Percentiles rank a stretch among this genome's conserved stretches.
Evolutionary conservation across 2,329 filamentous ascomycete genomes (phyloP).

Genomic region (Coniosporium tulheliwenetii): DNA sequence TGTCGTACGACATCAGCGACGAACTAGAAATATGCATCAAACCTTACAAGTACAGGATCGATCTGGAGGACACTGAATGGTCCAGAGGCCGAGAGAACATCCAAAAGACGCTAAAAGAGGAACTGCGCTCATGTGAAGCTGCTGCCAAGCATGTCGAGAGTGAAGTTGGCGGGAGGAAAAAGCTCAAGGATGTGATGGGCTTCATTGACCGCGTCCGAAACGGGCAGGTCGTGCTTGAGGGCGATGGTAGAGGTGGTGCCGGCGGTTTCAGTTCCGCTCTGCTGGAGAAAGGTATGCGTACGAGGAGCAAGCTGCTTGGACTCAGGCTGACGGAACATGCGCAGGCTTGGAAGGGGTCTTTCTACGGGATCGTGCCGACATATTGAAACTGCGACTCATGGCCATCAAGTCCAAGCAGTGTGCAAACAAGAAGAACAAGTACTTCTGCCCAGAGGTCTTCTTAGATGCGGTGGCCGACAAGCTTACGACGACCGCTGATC

Average conservation of each 20-base stretch:
- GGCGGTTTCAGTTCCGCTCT: slow-evolving; percentile 86
- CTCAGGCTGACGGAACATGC: not conserved
- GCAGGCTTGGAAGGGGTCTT: slow-evolving; percentile 84
- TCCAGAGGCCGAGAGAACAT: slow-evolving; percentile 70
- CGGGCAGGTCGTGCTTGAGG: slow-evolving; percentile 72
- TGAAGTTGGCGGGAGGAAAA: slow-evolving; percentile 63
- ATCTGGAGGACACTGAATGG: slow-evolving; percentile 88
- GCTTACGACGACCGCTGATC: slow-evolving; percentile 81
- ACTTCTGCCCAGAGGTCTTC: slow-evolving; percentile 93
- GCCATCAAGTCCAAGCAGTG: slow-evolving; percentile 89
- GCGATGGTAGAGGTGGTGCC: slow-evolving; percentile 67
- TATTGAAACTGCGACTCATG: slow-evolving; percentile 77
- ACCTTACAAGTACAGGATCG: slow-evolving; percentile 95
- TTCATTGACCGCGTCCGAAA: slow-evolving; percentile 85
- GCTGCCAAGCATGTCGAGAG: slow-evolving; percentile 65
- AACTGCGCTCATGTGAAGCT: slow-evolving; percentile 68
- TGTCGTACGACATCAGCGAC: slow-evolving; percentile 93
- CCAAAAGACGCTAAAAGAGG: slow-evolving; percentile 64
- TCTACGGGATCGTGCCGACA: slow-evolving; percentile 76
- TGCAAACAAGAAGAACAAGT: slow-evolving; percentile 70
- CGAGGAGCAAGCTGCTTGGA: not conserved
- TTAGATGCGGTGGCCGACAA: slow-evolving; percentile 95
- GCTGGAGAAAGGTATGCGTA: slow-evolving; percentile 55
- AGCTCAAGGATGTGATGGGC: slow-evolving; percentile 72
- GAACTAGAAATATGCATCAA: slow-evolving; percentile 99